Evolutionary conservation across 306 rosid genomes (phyloP).

Genomic region (Hylodesmum podocarpum): DNA sequence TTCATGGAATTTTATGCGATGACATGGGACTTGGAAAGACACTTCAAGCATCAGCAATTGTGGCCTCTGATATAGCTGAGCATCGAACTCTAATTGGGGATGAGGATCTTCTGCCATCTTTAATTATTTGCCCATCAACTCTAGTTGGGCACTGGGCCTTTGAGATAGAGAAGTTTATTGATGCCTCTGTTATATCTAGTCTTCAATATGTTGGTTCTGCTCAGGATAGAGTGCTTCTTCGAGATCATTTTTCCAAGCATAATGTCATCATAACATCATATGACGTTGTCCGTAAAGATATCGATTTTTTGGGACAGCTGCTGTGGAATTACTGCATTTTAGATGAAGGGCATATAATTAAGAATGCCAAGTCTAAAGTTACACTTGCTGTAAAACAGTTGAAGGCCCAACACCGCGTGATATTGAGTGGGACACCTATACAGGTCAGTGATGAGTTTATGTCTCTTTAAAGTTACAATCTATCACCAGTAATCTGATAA

Average conservation of each 20-base stretch:
- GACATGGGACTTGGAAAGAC: conserved; percentile 99
- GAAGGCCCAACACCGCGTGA: conserved; percentile 92
- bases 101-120: conserved; percentile 63
- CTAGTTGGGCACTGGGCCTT: conserved; percentile 98
- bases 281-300: conserved; percentile 92
- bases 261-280: conserved; percentile 89
- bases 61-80: conserved; percentile 90
- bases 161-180: conserved; percentile 94
- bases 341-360: conserved; percentile 96
- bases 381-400: conserved; percentile 89
- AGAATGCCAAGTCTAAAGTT: conserved; percentile 92
- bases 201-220: conserved; percentile 95
- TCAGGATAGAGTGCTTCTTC: conserved; percentile 66
- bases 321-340: conserved; percentile 88
- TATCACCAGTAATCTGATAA: conserved; percentile 27
- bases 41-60: conserved; percentile 93
- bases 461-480: background rate
- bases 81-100: conserved; percentile 39
- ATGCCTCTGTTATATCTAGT: conserved; percentile 69
- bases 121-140: conserved; percentile 96
- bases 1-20: conserved; percentile 99
- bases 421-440: conserved; percentile 97
- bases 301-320: conserved; percentile 71
- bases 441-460: conserved; percentile 63
- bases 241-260: conserved; percentile 71